A percentile compares a stretch with the other conserved stretches of the same genome.
Conservation (phyloP, 768 basidiomycete species). For the Leccinum broughii region DNA sequence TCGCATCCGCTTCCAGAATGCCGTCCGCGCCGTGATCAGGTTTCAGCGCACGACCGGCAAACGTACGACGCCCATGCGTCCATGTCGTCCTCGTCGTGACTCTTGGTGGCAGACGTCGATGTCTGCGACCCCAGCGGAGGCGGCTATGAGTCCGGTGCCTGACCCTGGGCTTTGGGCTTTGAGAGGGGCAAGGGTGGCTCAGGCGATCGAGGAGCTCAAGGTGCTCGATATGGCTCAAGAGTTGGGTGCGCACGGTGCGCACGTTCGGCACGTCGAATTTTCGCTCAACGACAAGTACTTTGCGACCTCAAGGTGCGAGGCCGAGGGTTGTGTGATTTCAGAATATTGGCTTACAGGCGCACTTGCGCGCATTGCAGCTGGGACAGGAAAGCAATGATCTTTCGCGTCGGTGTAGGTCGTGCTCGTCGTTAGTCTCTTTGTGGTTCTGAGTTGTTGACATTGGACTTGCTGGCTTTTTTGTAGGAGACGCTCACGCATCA, state of each 20-base stretch:
- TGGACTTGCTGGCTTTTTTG: too few species aligned
- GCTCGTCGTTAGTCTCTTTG: too few species aligned
- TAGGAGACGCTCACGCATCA: conserved; percentile 34
- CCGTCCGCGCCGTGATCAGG: conserved; percentile 46
- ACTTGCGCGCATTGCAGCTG: conserved; percentile 32
- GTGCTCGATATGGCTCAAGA: conserved; percentile 39
- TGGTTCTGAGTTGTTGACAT: too few species aligned
- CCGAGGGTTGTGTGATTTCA: not conserved
- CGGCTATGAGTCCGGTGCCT: conserved; percentile 18
- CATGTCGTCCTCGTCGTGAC: conserved; percentile 26
- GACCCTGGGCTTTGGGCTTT: conserved; percentile 27
- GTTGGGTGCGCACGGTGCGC: conserved; percentile 43
- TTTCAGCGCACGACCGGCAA: conserved; percentile 35
- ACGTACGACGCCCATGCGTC: conserved; percentile 17
- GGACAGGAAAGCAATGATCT: conserved; percentile 43
- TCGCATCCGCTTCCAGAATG: conserved; percentile 37
- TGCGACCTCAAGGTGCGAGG: conserved; percentile 53
- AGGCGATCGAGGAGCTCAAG: conserved; percentile 42
- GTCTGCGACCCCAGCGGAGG: not conserved
- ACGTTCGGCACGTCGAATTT: conserved; percentile 56
- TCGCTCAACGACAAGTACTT: conserved; percentile 55
- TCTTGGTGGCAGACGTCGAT: conserved; percentile 30
- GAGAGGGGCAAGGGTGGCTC: conserved; percentile 40
- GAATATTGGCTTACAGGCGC: not conserved
- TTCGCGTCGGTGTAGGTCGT: too few species aligned